Base-by-base conservation (phyloP, 306 rosid genomes). In the Dryas octopetala region DNA sequence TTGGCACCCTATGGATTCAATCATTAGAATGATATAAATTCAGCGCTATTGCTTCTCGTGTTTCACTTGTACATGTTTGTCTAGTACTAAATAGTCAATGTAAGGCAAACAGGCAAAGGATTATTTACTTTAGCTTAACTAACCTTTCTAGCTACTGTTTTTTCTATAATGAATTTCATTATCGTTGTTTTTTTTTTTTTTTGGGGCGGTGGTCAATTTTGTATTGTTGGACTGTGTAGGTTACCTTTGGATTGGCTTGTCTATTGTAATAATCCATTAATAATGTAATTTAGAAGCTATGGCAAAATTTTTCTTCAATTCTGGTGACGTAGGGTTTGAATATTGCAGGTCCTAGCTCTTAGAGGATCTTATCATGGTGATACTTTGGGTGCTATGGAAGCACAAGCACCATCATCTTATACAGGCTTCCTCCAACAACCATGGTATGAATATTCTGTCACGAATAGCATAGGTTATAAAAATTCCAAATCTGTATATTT, bases 351-450 rank as follows among this genome's bases (percentile, higher is more conserved):
- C 66, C 86, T 95, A 68, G 97, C 97, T 76, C 92, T 95, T 77
- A 86, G 74, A 54, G 90, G 97, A 76, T 95, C 98, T 53, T 95
- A 91, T 86, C 97, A 91, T 62, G 99, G 99, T 52, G 99, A 95
- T 77, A 95, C 97, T 54, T 85, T 95, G 81, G 97, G 97, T 85
- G 99, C 99, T 71, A 91, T 95, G 99, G 97, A 92, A 89, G 97
- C 99, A 50, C 97, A 95, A 83, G 97, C 97, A 49, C 96, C 97
- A 59, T 95, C 98, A 64, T 80, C 92, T 82, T 95, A 91, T 86
- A 91, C 97, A 14, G 97, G 97, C 81, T 95, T 95, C 82, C 89
- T 95, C 70, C 99, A 95, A 85, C 99, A 95, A 74, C 99, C 99
- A 41, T 95, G 97, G 99, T 92, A 88, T 71, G 72, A 41, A 58